Evolutionary conservation across 2,329 filamentous ascomycete genomes (phyloP).

Genomic region (Neonectria neomacrospora): DNA sequence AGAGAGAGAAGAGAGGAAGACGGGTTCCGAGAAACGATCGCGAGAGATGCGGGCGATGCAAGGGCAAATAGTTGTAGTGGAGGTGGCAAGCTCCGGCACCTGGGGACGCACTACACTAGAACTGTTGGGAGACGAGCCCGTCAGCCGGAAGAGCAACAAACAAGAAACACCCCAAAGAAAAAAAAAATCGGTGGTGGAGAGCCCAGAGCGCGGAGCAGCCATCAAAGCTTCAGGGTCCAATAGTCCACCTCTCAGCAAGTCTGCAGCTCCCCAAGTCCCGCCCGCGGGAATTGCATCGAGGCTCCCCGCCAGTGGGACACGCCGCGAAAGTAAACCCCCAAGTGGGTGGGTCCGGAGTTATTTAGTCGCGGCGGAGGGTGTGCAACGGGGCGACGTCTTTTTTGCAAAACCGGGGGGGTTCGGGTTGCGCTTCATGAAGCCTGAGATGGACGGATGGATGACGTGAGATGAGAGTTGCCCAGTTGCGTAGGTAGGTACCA

Average conservation of each 20-base stretch:
- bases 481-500: not conserved
- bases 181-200: conserved; percentile 29
- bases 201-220: conserved; percentile 15
- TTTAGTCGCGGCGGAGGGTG: not conserved
- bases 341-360: conserved; percentile 22
- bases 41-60: conserved; percentile 39
- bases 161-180: conserved; percentile 40
- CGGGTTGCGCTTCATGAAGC: not conserved
- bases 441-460: not conserved
- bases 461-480: not conserved
- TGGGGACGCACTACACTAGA: conserved; percentile 41
- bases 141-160: conserved; percentile 32
- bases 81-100: conserved; percentile 41
- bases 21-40: conserved; percentile 14
- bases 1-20: conserved; percentile 14
- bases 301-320: not conserved
- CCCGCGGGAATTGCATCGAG: conserved; percentile 6
- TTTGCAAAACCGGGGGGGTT: not conserved
- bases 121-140: conserved; percentile 45
- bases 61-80: conserved; percentile 38
- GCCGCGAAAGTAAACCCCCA: conserved; percentile 10
- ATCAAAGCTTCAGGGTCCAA: conserved; percentile 8
- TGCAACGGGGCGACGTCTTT: not conserved
- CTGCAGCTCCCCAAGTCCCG: not conserved
- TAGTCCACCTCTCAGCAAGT: not conserved